Evolutionary conservation across 176 grass and related monocot genomes (phyloP).

Genomic region (Chloris gayana): DNA sequence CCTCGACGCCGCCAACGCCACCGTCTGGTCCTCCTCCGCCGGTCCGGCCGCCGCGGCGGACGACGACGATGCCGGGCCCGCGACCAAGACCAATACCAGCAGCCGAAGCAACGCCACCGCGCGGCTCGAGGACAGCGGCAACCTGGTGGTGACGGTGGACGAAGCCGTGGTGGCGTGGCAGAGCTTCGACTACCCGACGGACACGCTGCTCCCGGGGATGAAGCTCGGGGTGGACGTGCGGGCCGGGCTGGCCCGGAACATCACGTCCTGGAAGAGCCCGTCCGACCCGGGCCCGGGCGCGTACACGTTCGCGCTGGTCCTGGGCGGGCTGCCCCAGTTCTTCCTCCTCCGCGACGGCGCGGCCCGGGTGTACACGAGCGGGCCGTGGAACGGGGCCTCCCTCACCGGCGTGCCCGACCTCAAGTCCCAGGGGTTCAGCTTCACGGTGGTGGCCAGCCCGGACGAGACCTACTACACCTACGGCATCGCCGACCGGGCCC

Average conservation of each 20-base stretch:
- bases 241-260: neutral
- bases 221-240: neutral
- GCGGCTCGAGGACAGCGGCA: neutral
- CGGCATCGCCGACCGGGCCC: neutral
- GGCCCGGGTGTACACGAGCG: neutral
- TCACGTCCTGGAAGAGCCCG: slow-evolving; percentile 33
- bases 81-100: too few species aligned
- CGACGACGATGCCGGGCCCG: too few species aligned
- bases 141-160: too few species aligned
- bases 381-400: slow-evolving; percentile 37
- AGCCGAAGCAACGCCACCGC: neutral
- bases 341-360: slow-evolving; percentile 9
- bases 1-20: neutral
- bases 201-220: slow-evolving; percentile 12
- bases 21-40: neutral
- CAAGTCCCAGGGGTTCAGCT: slow-evolving; percentile 3
- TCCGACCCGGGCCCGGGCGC: slow-evolving; percentile 37
- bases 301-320: slow-evolving; percentile 41
- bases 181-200: slow-evolving; percentile 11
- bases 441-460: neutral
- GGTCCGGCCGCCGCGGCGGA: neutral
- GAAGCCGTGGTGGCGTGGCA: neutral
- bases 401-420: slow-evolving; percentile 20
- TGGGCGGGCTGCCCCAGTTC: slow-evolving; percentile 20
- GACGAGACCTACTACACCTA: slow-evolving; percentile 40